phyloP scores from a whole-genome alignment of 2,329 filamentous ascomycete genomes.

The Stachybotrys chlorohalonatus region DNA sequence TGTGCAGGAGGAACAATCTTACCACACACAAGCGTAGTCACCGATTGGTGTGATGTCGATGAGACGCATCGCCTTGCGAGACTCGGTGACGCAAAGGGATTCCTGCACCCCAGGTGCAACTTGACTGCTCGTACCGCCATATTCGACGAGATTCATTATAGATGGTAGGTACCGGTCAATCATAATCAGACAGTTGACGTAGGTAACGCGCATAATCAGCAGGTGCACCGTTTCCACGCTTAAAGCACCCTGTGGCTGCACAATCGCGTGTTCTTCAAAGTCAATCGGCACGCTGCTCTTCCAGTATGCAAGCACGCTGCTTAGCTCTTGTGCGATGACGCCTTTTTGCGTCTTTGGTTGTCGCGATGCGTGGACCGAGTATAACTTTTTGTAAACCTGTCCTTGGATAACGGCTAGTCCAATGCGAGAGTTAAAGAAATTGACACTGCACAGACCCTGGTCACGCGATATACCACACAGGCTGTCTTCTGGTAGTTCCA shows the following conservation, averaged over 20 bases:
- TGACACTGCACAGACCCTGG: slow-evolving; percentile 1
- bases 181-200: slow-evolving; percentile 14
- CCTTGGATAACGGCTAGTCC: slow-evolving; percentile 15
- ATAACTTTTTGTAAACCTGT: slow-evolving; percentile 13
- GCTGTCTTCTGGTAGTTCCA: slow-evolving; percentile 8
- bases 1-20: not conserved
- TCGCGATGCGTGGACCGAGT: slow-evolving; percentile 12
- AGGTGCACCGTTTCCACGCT: slow-evolving; percentile 12
- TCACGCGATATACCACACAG: not conserved
- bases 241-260: slow-evolving; percentile 5
- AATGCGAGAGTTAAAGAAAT: slow-evolving; percentile 13
- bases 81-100: slow-evolving; percentile 11
- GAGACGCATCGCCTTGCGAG: slow-evolving; percentile 14
- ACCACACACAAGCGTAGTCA: slow-evolving; percentile 11
- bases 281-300: slow-evolving; percentile 6
- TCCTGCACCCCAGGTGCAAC: not conserved
- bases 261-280: not conserved
- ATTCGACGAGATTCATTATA: slow-evolving; percentile 1
- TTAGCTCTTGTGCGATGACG: slow-evolving; percentile 11
- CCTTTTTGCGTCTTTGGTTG: slow-evolving; percentile 6
- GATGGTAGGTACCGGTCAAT: slow-evolving; percentile 10
- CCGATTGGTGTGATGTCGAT: slow-evolving; percentile 12
- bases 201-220: slow-evolving; percentile 14
- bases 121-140: not conserved
- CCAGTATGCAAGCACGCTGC: slow-evolving; percentile 13